These are phyloP conservation scores for Phytophthora pluvialis DNA, from an alignment of 352 stramenopile genomes.

Conservation along the genomic window DNA sequence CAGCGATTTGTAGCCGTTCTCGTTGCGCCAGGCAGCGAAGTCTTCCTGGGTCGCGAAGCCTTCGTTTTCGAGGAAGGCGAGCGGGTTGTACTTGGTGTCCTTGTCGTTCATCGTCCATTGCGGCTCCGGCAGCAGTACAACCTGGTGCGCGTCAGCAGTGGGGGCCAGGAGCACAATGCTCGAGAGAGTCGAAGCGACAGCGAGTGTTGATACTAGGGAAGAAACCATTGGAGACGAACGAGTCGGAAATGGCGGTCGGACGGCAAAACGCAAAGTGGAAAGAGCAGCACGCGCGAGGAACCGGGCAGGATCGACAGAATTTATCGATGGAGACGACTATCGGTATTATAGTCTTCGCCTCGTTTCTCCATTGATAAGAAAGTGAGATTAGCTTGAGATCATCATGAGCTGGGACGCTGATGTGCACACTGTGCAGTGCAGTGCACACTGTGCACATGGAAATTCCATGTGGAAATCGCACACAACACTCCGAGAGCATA, in stretches of 20 bases:
- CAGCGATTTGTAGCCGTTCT: constrained; percentile 51
- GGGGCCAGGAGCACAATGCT: constrained; percentile 26
- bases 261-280: constrained; percentile 24
- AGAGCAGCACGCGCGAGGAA: not conserved
- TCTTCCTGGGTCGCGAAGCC: constrained; percentile 47
- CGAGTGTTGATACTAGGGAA: constrained; percentile 29
- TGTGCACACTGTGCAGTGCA: not conserved
- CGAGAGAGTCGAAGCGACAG: constrained; percentile 27
- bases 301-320: constrained; percentile 6
- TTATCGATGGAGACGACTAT: constrained; percentile 4
- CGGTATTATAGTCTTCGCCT: not conserved
- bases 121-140: constrained; percentile 39
- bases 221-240: constrained; percentile 3
- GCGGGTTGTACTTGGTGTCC: constrained; percentile 46
- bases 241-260: constrained; percentile 5
- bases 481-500: not conserved
- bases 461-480: not conserved
- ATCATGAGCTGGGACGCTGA: not conserved
- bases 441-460: no score
- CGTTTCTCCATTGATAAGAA: constrained; percentile 11
- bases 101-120: constrained; percentile 36
- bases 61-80: constrained; percentile 58
- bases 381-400: not conserved
- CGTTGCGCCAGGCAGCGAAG: constrained; percentile 37
- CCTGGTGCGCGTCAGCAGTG: constrained; percentile 37